A percentile compares a stretch with the other conserved stretches of the same genome.
These are phyloP conservation scores for Azolla pinnata DNA, from an alignment of 75 land plant genomes.

Conservation along the genomic window DNA sequence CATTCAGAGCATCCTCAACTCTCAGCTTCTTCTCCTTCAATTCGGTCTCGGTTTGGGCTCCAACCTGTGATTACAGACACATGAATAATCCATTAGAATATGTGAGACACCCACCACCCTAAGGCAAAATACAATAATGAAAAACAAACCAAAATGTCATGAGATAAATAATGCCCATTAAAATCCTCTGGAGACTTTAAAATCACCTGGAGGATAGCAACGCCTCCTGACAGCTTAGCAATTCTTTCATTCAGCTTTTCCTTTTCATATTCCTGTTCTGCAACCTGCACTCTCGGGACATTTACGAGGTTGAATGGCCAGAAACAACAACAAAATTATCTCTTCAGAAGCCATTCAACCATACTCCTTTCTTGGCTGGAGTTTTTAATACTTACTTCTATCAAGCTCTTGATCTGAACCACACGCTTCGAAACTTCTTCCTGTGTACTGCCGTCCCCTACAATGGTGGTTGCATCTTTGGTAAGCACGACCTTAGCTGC, in stretches of 20 bases:
- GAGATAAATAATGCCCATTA: not conserved
- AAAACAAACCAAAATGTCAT: not conserved
- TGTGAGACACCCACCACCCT: too few relatives aligned
- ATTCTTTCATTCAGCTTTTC: slow-evolving; percentile 87
- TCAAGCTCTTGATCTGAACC: slow-evolving; percentile 42
- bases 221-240: slow-evolving; percentile 88
- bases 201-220: slow-evolving; percentile 70
- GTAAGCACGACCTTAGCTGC: slow-evolving; percentile 60
- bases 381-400: slow-evolving; percentile 35
- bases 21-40: slow-evolving; percentile 69
- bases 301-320: not conserved
- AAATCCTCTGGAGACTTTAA: not conserved
- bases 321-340: not conserved
- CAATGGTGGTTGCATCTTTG: slow-evolving; percentile 61
- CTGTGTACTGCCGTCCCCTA: slow-evolving; percentile 66
- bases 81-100: not conserved
- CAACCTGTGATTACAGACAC: slow-evolving; percentile 45
- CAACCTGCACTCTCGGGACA: slow-evolving; percentile 36
- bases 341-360: not conserved
- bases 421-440: slow-evolving; percentile 63
- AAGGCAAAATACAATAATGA: too few relatives aligned
- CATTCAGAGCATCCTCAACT: slow-evolving; percentile 89
- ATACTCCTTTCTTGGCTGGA: not conserved
- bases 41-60: slow-evolving; percentile 77
- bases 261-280: slow-evolving; percentile 80